Base-by-base conservation (phyloP, 768 basidiomycete genomes). In the Suillus ampliporus region DNA sequence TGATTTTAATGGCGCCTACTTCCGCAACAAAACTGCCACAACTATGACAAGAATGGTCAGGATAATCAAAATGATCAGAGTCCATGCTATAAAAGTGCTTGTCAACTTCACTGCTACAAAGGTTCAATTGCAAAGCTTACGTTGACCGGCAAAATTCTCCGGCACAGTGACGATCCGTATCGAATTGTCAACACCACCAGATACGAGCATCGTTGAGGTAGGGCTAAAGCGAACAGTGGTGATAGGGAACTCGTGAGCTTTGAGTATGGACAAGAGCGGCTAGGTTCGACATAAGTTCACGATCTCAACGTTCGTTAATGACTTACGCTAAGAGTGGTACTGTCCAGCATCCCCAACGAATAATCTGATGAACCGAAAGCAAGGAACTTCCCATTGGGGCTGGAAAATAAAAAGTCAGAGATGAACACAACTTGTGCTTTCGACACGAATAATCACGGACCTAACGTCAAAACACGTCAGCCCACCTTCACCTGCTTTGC, bases 161-260 rank as follows among this genome's bases (percentile, higher is more conserved):
- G 94, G 94, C 5, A 95, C 85, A n/a, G 79, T 82, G 35, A 96
- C 84, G 47, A 95, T 79, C 34, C 96, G 86, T 21, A 98, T 79
- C 2, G 90, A 87, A 73, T 92, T 95, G 77, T 99, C 97, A 9
- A 93, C 91, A 68, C 95, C 95, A 19, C 92, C 96, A 6, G 94
- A 94, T 21, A 96, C 85, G 4, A 99, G 82, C 14, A 96, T 67
- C n/a, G 82, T 86, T 14, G 90, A 88, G 7, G 87, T 81, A 2
- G 95, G 90, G 72, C 91, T 97, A 82, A 99, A 99, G 62, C 85
- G 86, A 60, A 99, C 77, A 5, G 91, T 88, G 1, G 97, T 99
- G 6, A 93, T 87, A 5, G 97, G 92, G 74, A 99, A 95, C 63
- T 96, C 95, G 75, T 99, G 97, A 0, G 97, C 92, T 76, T 92